Percentiles rank a stretch among this genome's conserved stretches.
Evolutionary conservation across 768 basidiomycete genomes (phyloP).

Genomic region (Boletus speciosus): DNA sequence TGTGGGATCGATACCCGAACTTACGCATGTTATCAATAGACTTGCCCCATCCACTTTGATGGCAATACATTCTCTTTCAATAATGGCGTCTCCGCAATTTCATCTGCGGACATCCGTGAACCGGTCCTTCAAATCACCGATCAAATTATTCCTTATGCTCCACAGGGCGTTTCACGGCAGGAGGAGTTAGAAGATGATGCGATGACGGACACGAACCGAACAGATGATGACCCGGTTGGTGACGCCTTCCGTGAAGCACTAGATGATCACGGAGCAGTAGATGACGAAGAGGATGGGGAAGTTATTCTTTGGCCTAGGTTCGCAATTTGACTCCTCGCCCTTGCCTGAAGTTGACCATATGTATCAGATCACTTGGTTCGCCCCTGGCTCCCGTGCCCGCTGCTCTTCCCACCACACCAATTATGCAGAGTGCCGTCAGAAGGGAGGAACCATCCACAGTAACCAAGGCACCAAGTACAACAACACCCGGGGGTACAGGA

Average conservation of each 20-base stretch:
- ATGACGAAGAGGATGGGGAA: constrained; percentile 54
- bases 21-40: constrained; percentile 20
- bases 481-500: constrained; percentile 24
- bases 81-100: background rate
- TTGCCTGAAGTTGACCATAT: constrained; percentile 2
- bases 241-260: constrained; percentile 58
- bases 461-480: background rate
- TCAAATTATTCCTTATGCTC: constrained; percentile 13
- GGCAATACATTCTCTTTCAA: constrained; percentile 22
- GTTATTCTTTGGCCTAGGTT: constrained; percentile 78
- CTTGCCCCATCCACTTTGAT: constrained; percentile 25
- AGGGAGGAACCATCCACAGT: constrained; percentile 1
- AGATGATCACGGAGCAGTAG: constrained; percentile 30
- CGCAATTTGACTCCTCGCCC: constrained; percentile 6
- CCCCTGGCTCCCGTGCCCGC: constrained; percentile 9
- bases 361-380: constrained; percentile 18
- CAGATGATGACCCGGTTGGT: constrained; percentile 72
- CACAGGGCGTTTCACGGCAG: background rate
- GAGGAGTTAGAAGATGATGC: constrained; percentile 51
- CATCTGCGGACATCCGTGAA: constrained; percentile 4
- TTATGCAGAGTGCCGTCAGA: constrained; percentile 1
- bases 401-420: constrained; percentile 21
- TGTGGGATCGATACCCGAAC: constrained; percentile 2
- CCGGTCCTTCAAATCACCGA: constrained; percentile 5
- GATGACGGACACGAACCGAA: constrained; percentile 65